These are phyloP conservation scores for Agrocybe chaxingu DNA, from an alignment of 768 basidiomycete genomes.

Conservation along the genomic window DNA sequence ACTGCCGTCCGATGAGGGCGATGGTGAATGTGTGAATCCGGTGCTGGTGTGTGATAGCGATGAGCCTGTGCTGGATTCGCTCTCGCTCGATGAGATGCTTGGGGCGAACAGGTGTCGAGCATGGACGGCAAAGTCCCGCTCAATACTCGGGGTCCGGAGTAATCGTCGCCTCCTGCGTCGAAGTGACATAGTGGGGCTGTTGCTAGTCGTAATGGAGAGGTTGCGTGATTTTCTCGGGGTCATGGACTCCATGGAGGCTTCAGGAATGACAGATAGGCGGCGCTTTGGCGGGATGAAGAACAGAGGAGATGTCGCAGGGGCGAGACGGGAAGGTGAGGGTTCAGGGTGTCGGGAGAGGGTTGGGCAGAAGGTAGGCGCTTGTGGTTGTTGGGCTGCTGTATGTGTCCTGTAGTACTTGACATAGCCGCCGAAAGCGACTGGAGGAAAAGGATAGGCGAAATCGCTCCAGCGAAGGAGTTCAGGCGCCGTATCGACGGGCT, in stretches of 20 bases:
- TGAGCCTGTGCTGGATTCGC: not conserved
- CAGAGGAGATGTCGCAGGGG: constrained; percentile 14
- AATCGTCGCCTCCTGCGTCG: constrained; percentile 26
- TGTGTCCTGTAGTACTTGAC: constrained; percentile 31
- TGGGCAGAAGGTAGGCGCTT: constrained; percentile 16
- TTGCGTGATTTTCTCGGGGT: constrained; percentile 9
- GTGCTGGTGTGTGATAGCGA: constrained; percentile 6
- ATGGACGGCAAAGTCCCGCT: constrained; percentile 28
- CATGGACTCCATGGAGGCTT: constrained; percentile 22
- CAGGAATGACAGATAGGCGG: constrained; percentile 20
- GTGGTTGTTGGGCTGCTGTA: constrained; percentile 7
- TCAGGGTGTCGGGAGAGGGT: constrained; percentile 16
- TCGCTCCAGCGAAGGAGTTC: constrained; percentile 33
- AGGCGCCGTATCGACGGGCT: constrained; percentile 25
- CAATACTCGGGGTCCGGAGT: constrained; percentile 34
- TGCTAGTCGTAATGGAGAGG: constrained; percentile 11
- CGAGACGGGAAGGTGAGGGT: constrained; percentile 16
- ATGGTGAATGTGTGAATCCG: constrained; percentile 10
- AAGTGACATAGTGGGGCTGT: constrained; percentile 18
- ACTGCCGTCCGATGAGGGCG: constrained; percentile 2
- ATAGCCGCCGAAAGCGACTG: constrained; percentile 39
- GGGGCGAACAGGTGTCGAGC: constrained; percentile 15
- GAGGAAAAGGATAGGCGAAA: constrained; percentile 36
- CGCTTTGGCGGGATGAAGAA: constrained; percentile 12
- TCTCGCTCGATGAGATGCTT: constrained; percentile 9